Conservation (phyloP, 2,329 filamentous ascomycete species). For the Alternaria sp. region DNA sequence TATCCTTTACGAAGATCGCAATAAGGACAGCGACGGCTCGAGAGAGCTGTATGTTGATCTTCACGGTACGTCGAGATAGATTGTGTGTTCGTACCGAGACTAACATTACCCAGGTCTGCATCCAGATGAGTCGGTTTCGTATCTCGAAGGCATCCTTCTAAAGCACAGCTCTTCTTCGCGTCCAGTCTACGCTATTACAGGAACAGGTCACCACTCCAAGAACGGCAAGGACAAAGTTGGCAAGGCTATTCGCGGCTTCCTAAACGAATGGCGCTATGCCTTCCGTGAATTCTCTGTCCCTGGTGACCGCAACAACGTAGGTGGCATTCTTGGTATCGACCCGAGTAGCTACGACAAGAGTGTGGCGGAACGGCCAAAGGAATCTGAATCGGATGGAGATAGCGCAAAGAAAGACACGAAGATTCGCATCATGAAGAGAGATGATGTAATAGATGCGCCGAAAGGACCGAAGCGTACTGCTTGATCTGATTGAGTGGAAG, state of each 20-base stretch:
- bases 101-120: constrained; percentile 69
- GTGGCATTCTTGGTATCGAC: constrained; percentile 69
- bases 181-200: constrained; percentile 93
- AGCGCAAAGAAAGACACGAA: constrained; percentile 42
- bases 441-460: constrained; percentile 44
- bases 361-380: constrained; percentile 44
- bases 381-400: constrained; percentile 37
- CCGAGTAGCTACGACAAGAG: constrained; percentile 64
- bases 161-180: constrained; percentile 75
- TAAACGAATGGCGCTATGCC: constrained; percentile 94
- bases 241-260: constrained; percentile 86
- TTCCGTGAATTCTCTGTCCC: constrained; percentile 97
- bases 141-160: constrained; percentile 84
- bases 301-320: constrained; percentile 85
- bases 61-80: constrained; percentile 62
- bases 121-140: constrained; percentile 94
- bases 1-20: constrained; percentile 91
- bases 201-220: constrained; percentile 96
- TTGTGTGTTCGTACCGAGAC: background rate
- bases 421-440: constrained; percentile 48
- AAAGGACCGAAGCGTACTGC: constrained; percentile 44
- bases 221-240: constrained; percentile 99
- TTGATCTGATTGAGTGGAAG: constrained; percentile 18
- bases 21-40: constrained; percentile 66
- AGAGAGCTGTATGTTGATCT: constrained; percentile 92